Conservation (phyloP, 1,284 basidiomycete genomes). For the Apiotrichum mycotoxinovorans region DNA sequence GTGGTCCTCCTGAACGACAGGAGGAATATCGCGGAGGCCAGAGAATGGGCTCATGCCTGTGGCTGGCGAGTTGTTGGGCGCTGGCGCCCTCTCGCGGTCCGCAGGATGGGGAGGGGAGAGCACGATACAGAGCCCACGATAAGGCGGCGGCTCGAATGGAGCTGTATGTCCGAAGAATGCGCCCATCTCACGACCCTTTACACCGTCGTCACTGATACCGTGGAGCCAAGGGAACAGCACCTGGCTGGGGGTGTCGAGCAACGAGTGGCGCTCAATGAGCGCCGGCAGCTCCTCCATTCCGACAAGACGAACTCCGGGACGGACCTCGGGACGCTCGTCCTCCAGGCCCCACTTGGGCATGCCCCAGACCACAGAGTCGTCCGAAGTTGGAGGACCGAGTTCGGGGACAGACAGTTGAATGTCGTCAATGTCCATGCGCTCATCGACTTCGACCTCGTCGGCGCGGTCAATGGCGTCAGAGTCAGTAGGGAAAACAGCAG, state of each 20-base stretch:
- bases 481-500: not conserved
- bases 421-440: conserved; percentile 26
- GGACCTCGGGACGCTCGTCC: conserved; percentile 39
- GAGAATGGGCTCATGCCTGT: not conserved
- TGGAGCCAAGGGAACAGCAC: conserved; percentile 51
- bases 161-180: conserved; percentile 47
- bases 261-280: conserved; percentile 40
- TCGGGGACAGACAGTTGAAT: conserved; percentile 18
- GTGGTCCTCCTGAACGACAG: not conserved
- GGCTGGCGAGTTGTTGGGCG: conserved; percentile 8
- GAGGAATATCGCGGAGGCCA: not conserved
- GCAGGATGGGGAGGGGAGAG: conserved; percentile 39
- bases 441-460: conserved; percentile 9
- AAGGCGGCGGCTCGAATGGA: conserved; percentile 47
- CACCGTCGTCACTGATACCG: conserved; percentile 48
- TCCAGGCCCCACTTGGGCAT: conserved; percentile 49
- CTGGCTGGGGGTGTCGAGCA: conserved; percentile 46
- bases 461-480: not conserved
- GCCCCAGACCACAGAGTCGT: conserved; percentile 37
- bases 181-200: conserved; percentile 44
- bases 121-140: conserved; percentile 44
- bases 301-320: conserved; percentile 43
- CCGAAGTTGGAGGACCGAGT: conserved; percentile 17
- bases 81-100: conserved; percentile 14
- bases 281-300: conserved; percentile 43